Conservation (phyloP, 768 basidiomycete species). For the Mrakia blollopis region DNA sequence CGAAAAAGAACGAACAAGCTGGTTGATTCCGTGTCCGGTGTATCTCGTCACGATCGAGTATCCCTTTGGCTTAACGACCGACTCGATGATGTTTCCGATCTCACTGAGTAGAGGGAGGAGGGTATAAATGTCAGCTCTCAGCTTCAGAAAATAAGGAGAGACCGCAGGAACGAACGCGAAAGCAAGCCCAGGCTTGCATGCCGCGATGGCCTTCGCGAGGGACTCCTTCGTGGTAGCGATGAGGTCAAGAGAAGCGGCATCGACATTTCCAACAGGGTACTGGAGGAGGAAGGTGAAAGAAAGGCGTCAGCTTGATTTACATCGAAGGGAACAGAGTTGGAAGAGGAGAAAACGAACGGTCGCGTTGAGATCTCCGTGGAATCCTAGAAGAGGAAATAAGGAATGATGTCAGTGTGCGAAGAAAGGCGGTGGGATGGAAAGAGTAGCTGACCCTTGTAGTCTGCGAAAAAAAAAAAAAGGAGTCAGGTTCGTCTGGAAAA, state of each 20-base stretch:
- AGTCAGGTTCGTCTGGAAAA: background rate
- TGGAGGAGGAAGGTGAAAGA: slow-evolving; percentile 47
- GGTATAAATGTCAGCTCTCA: slow-evolving; percentile 1
- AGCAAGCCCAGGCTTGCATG: slow-evolving; percentile 88
- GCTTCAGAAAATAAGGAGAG: slow-evolving; percentile 3
- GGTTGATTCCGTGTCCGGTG: slow-evolving; percentile 84
- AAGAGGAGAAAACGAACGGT: background rate
- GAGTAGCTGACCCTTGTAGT: slow-evolving; percentile 37
- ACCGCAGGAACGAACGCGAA: slow-evolving; percentile 58
- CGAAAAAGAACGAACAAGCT: slow-evolving; percentile 43
- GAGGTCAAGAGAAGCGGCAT: slow-evolving; percentile 74
- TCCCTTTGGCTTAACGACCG: slow-evolving; percentile 70
- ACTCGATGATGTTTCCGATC: slow-evolving; percentile 55
- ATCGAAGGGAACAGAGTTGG: background rate
- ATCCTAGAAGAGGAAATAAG: slow-evolving; percentile 46
- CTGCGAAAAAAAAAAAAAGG: slow-evolving; percentile 14
- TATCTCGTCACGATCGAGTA: slow-evolving; percentile 90
- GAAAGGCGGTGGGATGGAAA: background rate
- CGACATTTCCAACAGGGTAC: slow-evolving; percentile 57
- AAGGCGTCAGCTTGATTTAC: background rate
- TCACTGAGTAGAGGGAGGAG: slow-evolving; percentile 34
- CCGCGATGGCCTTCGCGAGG: slow-evolving; percentile 80
- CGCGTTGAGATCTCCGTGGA: slow-evolving; percentile 65
- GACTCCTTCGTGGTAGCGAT: slow-evolving; percentile 76
- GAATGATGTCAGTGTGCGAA: background rate